A percentile compares a stretch with the other conserved stretches of the same genome.
phyloP scores from a whole-genome alignment of 2,329 filamentous ascomycete genomes.

The Hypoxylon sp. region DNA sequence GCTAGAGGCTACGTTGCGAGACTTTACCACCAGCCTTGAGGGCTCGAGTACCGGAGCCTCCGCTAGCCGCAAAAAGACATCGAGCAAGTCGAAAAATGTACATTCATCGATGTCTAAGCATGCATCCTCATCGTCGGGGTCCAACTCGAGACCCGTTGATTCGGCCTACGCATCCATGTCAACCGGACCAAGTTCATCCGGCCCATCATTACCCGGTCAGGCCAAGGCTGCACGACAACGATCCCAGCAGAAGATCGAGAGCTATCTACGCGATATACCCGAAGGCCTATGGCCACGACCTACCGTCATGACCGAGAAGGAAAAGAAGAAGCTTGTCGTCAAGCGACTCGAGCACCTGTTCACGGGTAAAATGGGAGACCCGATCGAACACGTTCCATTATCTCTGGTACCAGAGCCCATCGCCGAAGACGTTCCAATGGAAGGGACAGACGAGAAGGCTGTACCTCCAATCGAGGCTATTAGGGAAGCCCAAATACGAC shows the following conservation, averaged over 20 bases:
- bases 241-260: slow-evolving; percentile 74
- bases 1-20: slow-evolving; percentile 79
- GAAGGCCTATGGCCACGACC: slow-evolving; percentile 75
- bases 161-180: slow-evolving; percentile 81
- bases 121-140: slow-evolving; percentile 67
- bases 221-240: slow-evolving; percentile 57
- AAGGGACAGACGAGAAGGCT: slow-evolving; percentile 32
- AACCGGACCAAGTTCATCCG: slow-evolving; percentile 63
- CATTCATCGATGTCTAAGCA: slow-evolving; percentile 67
- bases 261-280: slow-evolving; percentile 80
- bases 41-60: slow-evolving; percentile 61
- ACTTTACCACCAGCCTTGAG: slow-evolving; percentile 77
- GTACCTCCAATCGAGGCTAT: slow-evolving; percentile 53
- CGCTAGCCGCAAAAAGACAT: slow-evolving; percentile 61
- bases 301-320: slow-evolving; percentile 76
- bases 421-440: slow-evolving; percentile 52
- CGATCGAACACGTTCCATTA: slow-evolving; percentile 54
- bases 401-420: slow-evolving; percentile 50
- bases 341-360: slow-evolving; percentile 85
- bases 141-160: slow-evolving; percentile 68
- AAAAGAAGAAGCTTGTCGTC: slow-evolving; percentile 83
- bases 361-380: slow-evolving; percentile 74
- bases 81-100: slow-evolving; percentile 58
- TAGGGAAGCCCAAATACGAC: slow-evolving; percentile 67
- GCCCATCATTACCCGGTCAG: slow-evolving; percentile 56